Percentiles rank a stretch among this genome's conserved stretches.
phyloP scores from a whole-genome alignment of 257 asterid species.

The Fraxinus pennsylvanica region DNA sequence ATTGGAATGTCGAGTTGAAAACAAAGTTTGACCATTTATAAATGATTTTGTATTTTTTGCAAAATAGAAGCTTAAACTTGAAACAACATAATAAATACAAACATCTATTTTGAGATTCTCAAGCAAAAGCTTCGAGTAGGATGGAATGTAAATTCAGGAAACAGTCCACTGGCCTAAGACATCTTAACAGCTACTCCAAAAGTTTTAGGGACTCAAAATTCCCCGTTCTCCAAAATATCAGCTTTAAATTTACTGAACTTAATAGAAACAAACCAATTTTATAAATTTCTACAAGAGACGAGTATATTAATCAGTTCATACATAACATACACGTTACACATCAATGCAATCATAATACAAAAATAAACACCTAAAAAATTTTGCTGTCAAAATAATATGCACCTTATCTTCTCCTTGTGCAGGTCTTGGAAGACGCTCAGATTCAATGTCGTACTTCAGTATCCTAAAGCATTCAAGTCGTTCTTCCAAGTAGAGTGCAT shows the following conservation, averaged over 20 bases:
- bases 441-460: conserved; percentile 55
- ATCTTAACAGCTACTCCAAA: background rate
- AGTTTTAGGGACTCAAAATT: background rate
- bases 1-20: no score
- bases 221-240: background rate
- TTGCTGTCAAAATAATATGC: background rate
- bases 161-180: background rate
- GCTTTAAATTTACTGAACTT: background rate
- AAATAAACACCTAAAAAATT: background rate
- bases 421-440: conserved; percentile 57
- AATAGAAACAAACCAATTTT: background rate
- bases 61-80: background rate
- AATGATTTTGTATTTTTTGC: no score
- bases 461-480: conserved; percentile 61
- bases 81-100: background rate
- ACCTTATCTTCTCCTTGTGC: conserved; percentile 61
- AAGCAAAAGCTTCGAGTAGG: background rate
- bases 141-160: background rate
- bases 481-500: conserved; percentile 61
- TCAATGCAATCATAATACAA: background rate
- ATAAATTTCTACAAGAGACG: background rate
- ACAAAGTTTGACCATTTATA: no score
- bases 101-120: background rate
- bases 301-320: background rate
- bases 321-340: background rate